phyloP scores from a whole-genome alignment of 2,329 filamentous ascomycete species.

The Exophiala alcalophila region DNA sequence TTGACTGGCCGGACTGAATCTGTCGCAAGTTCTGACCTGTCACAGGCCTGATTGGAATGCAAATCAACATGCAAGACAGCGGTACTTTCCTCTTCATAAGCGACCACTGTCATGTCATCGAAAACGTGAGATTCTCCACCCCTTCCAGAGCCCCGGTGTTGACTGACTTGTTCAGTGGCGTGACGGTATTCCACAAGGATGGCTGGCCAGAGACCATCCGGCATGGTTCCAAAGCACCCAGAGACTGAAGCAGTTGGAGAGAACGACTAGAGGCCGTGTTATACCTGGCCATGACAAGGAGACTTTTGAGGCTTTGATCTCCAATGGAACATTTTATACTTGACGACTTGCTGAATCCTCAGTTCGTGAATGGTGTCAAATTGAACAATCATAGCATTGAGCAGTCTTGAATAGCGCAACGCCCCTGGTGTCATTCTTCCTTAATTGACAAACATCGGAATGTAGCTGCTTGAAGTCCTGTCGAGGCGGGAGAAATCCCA shows the following conservation, averaged over 20 bases:
- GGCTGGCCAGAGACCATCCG: conserved; percentile 29
- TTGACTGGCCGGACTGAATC: neutral
- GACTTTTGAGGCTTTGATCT: conserved; percentile 25
- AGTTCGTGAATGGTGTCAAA: too few species aligned
- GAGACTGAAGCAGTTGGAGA: conserved; percentile 28
- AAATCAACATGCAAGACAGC: conserved; percentile 30
- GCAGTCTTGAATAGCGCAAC: too few species aligned
- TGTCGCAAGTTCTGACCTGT: conserved; percentile 8
- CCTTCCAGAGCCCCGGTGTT: neutral
- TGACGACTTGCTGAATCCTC: too few species aligned
- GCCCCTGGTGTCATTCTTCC: too few species aligned
- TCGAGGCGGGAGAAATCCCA: too few species aligned
- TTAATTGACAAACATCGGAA: too few species aligned
- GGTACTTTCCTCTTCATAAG: conserved; percentile 30
- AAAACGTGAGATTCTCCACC: conserved; percentile 25
- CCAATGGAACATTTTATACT: conserved; percentile 20
- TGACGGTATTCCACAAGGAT: conserved; percentile 30
- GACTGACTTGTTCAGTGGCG: conserved; percentile 23
- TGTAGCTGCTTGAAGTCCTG: too few species aligned
- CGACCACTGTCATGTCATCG: conserved; percentile 30
- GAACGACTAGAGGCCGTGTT: conserved; percentile 24
- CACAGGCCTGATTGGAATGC: conserved; percentile 29
- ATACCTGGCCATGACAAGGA: conserved; percentile 30
- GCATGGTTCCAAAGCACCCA: conserved; percentile 29
- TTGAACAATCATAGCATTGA: too few species aligned